Evolutionary conservation across 352 stramenopile genomes (phyloP).

Genomic region (Phytophthora sp.): DNA sequence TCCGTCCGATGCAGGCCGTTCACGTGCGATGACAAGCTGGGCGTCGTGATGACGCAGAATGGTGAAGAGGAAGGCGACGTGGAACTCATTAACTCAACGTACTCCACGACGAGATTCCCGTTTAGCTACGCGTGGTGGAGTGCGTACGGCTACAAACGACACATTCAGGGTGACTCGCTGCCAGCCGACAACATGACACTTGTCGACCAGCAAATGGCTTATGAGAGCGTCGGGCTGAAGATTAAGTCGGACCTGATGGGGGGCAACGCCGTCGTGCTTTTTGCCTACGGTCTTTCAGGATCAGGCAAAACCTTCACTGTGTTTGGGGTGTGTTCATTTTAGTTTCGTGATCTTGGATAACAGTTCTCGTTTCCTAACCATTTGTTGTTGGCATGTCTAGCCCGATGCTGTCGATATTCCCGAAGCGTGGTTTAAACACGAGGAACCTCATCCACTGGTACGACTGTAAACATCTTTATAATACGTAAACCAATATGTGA

Average conservation of each 20-base stretch:
- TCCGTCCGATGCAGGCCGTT: constrained; percentile 88
- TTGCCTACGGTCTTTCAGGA: constrained; percentile 92
- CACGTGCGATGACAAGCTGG: constrained; percentile 91
- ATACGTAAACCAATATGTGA: no score
- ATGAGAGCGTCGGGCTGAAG: constrained; percentile 88
- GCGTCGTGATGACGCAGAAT: constrained; percentile 91
- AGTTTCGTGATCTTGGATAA: background rate
- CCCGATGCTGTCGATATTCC: constrained; percentile 93
- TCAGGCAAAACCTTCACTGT: constrained; percentile 95
- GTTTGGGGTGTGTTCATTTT: constrained; percentile 67
- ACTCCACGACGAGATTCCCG: constrained; percentile 92
- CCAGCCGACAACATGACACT: constrained; percentile 87
- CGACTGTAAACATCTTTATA: no score
- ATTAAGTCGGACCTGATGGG: constrained; percentile 92
- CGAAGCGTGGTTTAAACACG: constrained; percentile 95
- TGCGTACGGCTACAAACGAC: constrained; percentile 92
- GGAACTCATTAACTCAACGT: constrained; percentile 93
- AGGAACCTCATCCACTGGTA: constrained; percentile 83
- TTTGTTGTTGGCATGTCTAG: constrained; percentile 24
- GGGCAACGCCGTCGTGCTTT: constrained; percentile 94
- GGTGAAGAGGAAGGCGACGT: constrained; percentile 93
- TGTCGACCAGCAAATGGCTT: constrained; percentile 91
- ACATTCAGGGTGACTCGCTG: constrained; percentile 73
- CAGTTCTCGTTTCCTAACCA: background rate
- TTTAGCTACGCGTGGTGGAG: constrained; percentile 96